These are phyloP conservation scores for Canavalia ensiformis DNA, from an alignment of 306 rosid species.

Conservation along the genomic window DNA sequence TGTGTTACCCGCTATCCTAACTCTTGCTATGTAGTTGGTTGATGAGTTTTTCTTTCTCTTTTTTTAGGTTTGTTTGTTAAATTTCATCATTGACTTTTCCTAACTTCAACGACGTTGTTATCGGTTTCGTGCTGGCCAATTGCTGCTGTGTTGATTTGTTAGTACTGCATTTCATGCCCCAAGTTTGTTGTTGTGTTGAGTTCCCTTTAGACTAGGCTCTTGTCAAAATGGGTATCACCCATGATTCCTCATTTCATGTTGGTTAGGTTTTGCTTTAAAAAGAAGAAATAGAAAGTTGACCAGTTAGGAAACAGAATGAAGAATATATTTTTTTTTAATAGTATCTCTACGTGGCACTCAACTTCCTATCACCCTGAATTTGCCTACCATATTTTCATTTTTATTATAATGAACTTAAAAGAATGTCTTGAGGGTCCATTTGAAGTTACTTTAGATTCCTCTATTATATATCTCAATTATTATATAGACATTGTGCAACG, in stretches of 20 bases:
- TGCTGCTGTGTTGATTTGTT: slow-evolving; percentile 2
- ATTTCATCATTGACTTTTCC: slow-evolving; percentile 3
- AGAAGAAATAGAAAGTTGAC: slow-evolving; percentile 18
- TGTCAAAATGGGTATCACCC: not conserved
- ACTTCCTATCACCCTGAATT: not conserved
- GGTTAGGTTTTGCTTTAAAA: slow-evolving; percentile 7
- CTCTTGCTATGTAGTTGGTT: not conserved
- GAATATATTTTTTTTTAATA: not conserved
- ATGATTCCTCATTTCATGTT: slow-evolving; percentile 7
- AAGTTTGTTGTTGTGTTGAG: slow-evolving; percentile 9
- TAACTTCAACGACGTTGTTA: not conserved
- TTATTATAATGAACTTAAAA: slow-evolving; percentile 18
- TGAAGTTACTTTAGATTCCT: slow-evolving; percentile 40
- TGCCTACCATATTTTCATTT: not conserved
- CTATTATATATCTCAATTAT: not conserved
- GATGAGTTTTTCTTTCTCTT: not conserved
- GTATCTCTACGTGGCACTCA: not conserved
- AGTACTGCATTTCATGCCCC: not conserved
- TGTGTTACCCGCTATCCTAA: not conserved
- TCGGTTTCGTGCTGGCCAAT: slow-evolving; percentile 11
- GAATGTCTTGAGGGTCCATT: slow-evolving; percentile 19
- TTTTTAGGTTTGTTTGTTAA: slow-evolving; percentile 8
- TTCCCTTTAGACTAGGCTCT: not conserved
- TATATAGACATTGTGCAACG: not conserved
- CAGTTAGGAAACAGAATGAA: slow-evolving; percentile 28